Percentiles rank a stretch among this genome's conserved stretches.
phyloP scores from a whole-genome alignment of 495 filamentous ascomycete species.

The Xylaria scruposa region DNA sequence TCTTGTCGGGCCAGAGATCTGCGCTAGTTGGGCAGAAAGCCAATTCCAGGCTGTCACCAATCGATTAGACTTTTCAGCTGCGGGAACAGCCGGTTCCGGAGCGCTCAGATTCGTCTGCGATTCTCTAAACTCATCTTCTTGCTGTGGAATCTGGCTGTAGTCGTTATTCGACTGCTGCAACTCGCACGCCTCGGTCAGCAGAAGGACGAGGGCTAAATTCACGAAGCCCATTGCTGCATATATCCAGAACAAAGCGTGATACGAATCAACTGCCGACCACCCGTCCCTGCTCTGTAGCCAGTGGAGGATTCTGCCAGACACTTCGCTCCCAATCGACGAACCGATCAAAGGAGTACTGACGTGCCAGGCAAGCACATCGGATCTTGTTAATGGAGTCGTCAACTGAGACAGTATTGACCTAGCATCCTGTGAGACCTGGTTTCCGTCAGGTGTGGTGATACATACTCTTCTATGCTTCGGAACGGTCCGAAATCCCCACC shows the following conservation, averaged over 20 bases:
- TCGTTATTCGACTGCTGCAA: conserved; percentile 41
- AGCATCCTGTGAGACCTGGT: conserved; percentile 19
- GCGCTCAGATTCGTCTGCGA: conserved; percentile 17
- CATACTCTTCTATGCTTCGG: conserved; percentile 78
- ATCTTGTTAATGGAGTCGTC: conserved; percentile 62
- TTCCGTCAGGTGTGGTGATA: not conserved
- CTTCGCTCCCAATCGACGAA: conserved; percentile 68
- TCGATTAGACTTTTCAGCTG: conserved; percentile 30
- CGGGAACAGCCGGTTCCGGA: conserved; percentile 15
- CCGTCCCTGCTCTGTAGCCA: conserved; percentile 52
- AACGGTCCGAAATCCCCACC: conserved; percentile 85
- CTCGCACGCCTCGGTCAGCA: conserved; percentile 68
- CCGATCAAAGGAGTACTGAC: conserved; percentile 63
- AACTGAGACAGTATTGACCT: conserved; percentile 75
- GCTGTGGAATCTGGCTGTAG: conserved; percentile 56
- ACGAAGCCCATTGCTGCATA: conserved; percentile 72
- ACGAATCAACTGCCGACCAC: conserved; percentile 66
- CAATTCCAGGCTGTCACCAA: conserved; percentile 37
- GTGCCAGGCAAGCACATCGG: conserved; percentile 87
- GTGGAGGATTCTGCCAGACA: conserved; percentile 70
- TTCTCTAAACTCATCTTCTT: conserved; percentile 31
- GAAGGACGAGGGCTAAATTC: conserved; percentile 67
- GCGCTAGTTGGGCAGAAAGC: conserved; percentile 48
- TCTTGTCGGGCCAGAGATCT: conserved; percentile 63
- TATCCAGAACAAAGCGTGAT: conserved; percentile 71